Conservation (phyloP, 129 eudicot genomes). For the Artemisia annua region DNA sequence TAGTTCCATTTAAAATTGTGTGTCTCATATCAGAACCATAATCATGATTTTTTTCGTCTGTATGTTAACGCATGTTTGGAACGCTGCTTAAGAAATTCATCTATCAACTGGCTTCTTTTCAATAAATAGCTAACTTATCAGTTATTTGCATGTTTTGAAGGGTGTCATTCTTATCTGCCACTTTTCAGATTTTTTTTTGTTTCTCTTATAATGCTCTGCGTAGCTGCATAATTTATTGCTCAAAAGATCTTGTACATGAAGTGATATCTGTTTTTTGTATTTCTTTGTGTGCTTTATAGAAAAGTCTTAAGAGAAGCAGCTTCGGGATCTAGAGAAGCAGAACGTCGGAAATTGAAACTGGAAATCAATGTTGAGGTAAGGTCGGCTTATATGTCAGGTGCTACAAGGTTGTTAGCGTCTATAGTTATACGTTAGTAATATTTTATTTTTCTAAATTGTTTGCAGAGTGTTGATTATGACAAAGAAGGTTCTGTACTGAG, state of each 20-base stretch:
- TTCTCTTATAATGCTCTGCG: not conserved
- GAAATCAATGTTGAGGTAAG: constrained; percentile 92
- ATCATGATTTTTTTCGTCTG: not conserved
- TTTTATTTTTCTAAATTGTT: constrained; percentile 16
- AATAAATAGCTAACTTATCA: not conserved
- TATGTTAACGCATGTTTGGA: not conserved
- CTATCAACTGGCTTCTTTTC: not conserved
- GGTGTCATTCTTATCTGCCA: constrained; percentile 1
- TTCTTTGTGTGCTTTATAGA: constrained; percentile 40
- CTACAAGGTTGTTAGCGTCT: not conserved
- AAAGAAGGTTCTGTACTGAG: constrained; percentile 91
- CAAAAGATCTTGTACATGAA: not conserved
- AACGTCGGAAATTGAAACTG: constrained; percentile 77
- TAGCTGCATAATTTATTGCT: not conserved
- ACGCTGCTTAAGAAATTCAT: not conserved
- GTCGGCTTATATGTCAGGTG: constrained; percentile 8
- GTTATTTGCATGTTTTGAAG: constrained; percentile 8
- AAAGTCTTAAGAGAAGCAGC: constrained; percentile 92
- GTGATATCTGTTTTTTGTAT: not conserved
- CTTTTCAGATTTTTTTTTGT: constrained; percentile 8
- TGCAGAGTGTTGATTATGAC: constrained; percentile 80
- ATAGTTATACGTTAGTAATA: constrained; percentile 1
- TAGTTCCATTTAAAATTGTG: too few species aligned
- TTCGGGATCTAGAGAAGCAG: constrained; percentile 93
- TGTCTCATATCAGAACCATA: not conserved